Percentiles rank a stretch among this genome's conserved stretches.
phyloP scores from a whole-genome alignment of 2,329 filamentous ascomycete genomes.

The Lasiodiplodia hormozganensis region DNA sequence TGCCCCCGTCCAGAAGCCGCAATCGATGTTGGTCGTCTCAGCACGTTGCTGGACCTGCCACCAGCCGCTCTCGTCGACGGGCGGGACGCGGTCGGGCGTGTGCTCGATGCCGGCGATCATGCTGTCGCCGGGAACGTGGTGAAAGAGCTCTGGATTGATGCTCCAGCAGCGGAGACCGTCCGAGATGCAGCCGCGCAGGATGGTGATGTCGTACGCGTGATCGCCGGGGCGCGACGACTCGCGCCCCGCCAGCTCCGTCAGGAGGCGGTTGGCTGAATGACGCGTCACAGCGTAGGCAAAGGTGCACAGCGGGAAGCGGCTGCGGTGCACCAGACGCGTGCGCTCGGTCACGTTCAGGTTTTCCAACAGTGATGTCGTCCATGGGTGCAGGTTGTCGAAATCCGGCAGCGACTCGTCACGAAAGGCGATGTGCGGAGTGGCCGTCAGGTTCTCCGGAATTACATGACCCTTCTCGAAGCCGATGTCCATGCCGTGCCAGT shows the following conservation, averaged over 20 bases:
- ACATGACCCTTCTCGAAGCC: slow-evolving; percentile 32
- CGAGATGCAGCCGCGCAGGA: slow-evolving; percentile 48
- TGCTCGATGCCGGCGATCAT: slow-evolving; percentile 47
- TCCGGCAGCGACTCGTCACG: slow-evolving; percentile 47
- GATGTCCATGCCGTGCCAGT: slow-evolving; percentile 41
- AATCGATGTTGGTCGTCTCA: slow-evolving; percentile 48
- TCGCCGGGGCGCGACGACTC: slow-evolving; percentile 32
- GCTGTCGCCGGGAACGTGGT: slow-evolving; percentile 50
- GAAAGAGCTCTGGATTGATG: slow-evolving; percentile 53
- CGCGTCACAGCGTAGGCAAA: slow-evolving; percentile 54
- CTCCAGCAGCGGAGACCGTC: slow-evolving; percentile 51
- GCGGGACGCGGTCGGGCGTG: slow-evolving; percentile 39
- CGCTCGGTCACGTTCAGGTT: slow-evolving; percentile 45
- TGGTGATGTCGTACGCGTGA: slow-evolving; percentile 51
- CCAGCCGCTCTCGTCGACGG: slow-evolving; percentile 44
- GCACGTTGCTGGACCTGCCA: slow-evolving; percentile 41
- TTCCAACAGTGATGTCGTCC: slow-evolving; percentile 47
- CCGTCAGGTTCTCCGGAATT: slow-evolving; percentile 41
- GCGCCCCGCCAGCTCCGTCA: slow-evolving; percentile 45
- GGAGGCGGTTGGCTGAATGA: slow-evolving; percentile 46
- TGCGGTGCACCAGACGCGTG: slow-evolving; percentile 49
- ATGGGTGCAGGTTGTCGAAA: slow-evolving; percentile 47
- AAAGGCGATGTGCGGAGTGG: slow-evolving; percentile 44
- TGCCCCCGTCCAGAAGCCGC: slow-evolving; percentile 49
- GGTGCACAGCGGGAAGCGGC: slow-evolving; percentile 53